Evolutionary conservation across 192 early-diverging fungal species (phyloP).

Genomic region (Linnemannia zychae): DNA sequence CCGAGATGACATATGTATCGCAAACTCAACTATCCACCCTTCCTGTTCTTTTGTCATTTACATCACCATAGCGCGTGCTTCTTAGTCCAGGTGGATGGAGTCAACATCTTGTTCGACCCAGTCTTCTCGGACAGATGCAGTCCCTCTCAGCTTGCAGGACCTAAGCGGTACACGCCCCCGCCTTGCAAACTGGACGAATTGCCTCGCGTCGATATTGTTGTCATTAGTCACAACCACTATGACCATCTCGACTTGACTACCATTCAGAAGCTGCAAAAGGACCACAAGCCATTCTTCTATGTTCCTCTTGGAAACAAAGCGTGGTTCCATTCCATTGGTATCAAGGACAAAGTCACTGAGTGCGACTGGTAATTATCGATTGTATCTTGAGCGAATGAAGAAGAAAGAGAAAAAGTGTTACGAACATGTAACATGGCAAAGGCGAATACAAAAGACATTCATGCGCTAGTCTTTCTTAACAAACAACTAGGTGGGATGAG

Average conservation of each 20-base stretch:
- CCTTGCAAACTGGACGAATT: constrained; percentile 76
- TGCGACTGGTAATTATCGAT: constrained; percentile 78
- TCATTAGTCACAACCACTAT: constrained; percentile 92
- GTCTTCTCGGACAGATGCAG: constrained; percentile 82
- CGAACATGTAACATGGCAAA: background rate
- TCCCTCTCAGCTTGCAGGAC: constrained; percentile 75
- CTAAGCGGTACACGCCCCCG: constrained; percentile 73
- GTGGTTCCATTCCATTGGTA: constrained; percentile 71
- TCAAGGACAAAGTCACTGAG: constrained; percentile 67
- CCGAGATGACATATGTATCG: background rate
- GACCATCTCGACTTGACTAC: constrained; percentile 86
- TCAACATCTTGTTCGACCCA: constrained; percentile 83
- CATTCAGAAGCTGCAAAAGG: constrained; percentile 64
- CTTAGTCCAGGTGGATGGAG: constrained; percentile 72
- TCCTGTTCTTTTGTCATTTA: background rate
- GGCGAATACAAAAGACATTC: background rate
- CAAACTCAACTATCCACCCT: constrained; percentile 46
- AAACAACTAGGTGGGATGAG: constrained; percentile 29
- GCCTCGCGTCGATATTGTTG: constrained; percentile 77
- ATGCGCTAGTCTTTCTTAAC: background rate
- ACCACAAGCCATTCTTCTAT: constrained; percentile 71
- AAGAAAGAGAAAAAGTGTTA: background rate
- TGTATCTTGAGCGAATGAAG: background rate
- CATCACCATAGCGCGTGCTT: constrained; percentile 66
- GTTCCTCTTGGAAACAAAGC: constrained; percentile 83